Evolutionary conservation across 306 rosid genomes (phyloP).

Genomic region (Prunus mongolica): DNA sequence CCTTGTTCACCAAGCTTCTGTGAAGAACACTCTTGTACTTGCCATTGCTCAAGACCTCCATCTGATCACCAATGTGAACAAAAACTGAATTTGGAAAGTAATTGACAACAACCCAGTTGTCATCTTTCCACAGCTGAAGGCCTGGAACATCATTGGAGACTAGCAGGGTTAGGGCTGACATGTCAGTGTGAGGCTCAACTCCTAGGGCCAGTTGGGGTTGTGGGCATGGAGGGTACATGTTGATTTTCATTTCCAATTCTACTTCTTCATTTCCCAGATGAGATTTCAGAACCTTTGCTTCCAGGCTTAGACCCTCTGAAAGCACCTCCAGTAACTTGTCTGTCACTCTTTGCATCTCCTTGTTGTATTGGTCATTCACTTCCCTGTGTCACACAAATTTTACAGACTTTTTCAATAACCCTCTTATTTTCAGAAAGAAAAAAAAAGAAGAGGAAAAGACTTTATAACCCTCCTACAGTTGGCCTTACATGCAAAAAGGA

Average conservation of each 20-base stretch:
- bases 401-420: not conserved
- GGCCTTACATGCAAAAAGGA: no score
- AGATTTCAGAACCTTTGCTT: conserved; percentile 32
- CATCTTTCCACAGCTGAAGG: conserved; percentile 53
- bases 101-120: conserved; percentile 47
- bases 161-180: conserved; percentile 60
- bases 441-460: no score
- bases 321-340: conserved; percentile 39
- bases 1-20: conserved; percentile 66
- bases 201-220: conserved; percentile 66
- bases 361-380: conserved; percentile 48
- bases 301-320: conserved; percentile 54
- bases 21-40: conserved; percentile 60
- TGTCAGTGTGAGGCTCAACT: conserved; percentile 74
- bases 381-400: conserved; percentile 23
- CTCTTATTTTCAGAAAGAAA: no score
- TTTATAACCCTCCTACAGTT: no score
- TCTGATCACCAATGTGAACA: conserved; percentile 60
- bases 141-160: conserved; percentile 58
- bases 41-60: conserved; percentile 61
- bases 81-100: conserved; percentile 43
- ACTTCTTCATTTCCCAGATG: conserved; percentile 42
- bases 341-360: conserved; percentile 38
- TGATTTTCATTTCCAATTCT: conserved; percentile 66
- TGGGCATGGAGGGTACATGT: conserved; percentile 75